A percentile compares a stretch with the other conserved stretches of the same genome.
Conservation (phyloP, 768 basidiomycete genomes). For the Agaricus sinodeliciosus region DNA sequence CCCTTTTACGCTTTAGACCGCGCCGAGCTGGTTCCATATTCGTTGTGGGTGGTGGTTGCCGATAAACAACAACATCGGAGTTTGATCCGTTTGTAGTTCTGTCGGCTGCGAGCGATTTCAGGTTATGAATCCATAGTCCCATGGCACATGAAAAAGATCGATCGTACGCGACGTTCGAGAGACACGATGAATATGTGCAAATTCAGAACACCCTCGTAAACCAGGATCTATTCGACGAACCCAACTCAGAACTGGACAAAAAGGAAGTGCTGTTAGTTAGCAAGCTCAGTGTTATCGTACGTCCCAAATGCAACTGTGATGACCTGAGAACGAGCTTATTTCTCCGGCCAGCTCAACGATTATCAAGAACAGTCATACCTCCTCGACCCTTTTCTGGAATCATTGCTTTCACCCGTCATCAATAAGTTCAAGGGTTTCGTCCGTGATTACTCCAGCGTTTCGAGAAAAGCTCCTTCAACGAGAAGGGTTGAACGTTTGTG, state of each 20-base stretch:
- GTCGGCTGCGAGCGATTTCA: neutral
- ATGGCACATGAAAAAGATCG: constrained; percentile 37
- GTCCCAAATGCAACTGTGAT: constrained; percentile 17
- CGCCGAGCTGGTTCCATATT: constrained; percentile 16
- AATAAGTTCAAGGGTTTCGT: constrained; percentile 53
- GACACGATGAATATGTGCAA: constrained; percentile 50
- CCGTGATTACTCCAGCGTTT: constrained; percentile 29
- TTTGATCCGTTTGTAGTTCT: neutral
- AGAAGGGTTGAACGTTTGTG: constrained; percentile 47
- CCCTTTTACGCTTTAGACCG: constrained; percentile 39
- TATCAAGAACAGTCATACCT: constrained; percentile 94
- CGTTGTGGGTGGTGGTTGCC: neutral
- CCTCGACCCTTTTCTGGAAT: constrained; percentile 83
- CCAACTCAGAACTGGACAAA: constrained; percentile 35
- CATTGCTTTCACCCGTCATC: constrained; percentile 71
- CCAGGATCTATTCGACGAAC: constrained; percentile 36
- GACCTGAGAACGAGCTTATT: neutral
- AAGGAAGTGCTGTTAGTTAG: constrained; percentile 34
- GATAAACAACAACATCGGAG: neutral
- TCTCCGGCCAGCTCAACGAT: constrained; percentile 56
- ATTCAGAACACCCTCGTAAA: constrained; percentile 45
- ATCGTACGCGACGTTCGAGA: constrained; percentile 53
- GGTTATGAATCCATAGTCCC: neutral
- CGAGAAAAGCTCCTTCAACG: constrained; percentile 21
- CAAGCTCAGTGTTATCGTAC: constrained; percentile 45